Evolutionary conservation across 2,329 filamentous ascomycete species (phyloP), one percentile per base, ranked within the genome.

Genomic region (Aspergillus puulaauensis): DNA sequence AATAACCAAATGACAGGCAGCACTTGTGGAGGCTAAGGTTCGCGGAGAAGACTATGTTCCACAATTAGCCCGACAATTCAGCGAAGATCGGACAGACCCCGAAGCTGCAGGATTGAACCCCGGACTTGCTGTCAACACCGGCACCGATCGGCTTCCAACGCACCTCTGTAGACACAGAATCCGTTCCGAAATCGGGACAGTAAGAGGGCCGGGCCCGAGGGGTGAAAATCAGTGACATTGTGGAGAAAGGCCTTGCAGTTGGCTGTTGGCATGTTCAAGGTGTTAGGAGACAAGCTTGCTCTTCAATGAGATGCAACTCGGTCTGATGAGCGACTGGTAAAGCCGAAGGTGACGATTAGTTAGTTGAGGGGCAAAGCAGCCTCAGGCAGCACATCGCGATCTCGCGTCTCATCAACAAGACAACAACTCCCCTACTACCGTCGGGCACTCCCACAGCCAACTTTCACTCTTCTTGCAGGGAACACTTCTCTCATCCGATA

Each of bases 61-160:
- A 54, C 52, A 31, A 54, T 47, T 41, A 47, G 52, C 37, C 33
- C 43, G 43, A 41, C 39, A 54, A 40, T 40, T 54, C 31, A 47
- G 52, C 43, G 52, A 40, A 6, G 17, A 46, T 35, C 37, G 49
- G 39, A 44, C 49, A 31, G n/a, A 27, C 37, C 14, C 49, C 3
- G 24, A 40, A 21, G 15, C 35, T 41, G 14, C 37, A 43, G 31
- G 12, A 37, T 24, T 49, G 8, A 31, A 31, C 27, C 27, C 27
- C 27, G 27, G 9, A 31, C 27, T 11, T 31, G 27, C 27, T 31
- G 27, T 31, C 27, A 31, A 31, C 35, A n/a, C 15, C 14, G 35
- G 15, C 15, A 37, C 35, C 35, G 35, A 37, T 37, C 35, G 27
- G 27, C 27, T 31, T 11, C 27, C 27, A 31, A 31, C 9, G 9